These are phyloP conservation scores for Sphaerosporella brunnea DNA, from an alignment of 495 filamentous ascomycete genomes.

Conservation along the genomic window DNA sequence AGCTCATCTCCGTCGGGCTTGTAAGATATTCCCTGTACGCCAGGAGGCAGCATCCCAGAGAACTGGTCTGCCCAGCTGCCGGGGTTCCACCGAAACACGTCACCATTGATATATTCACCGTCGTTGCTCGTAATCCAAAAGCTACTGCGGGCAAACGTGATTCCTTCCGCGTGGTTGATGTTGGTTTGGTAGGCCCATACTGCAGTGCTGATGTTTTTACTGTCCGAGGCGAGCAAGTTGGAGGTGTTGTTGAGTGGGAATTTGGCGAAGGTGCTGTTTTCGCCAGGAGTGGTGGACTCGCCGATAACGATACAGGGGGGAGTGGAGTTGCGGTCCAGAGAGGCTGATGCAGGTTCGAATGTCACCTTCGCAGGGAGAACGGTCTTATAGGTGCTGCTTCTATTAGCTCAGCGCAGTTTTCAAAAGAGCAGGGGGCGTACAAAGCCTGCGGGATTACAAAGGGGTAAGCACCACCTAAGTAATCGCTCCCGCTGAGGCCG, in stretches of 20 bases:
- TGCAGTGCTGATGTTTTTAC: background rate
- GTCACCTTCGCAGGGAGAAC: background rate
- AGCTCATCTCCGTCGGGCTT: background rate
- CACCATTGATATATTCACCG: background rate
- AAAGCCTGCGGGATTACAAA: slow-evolving; percentile 2
- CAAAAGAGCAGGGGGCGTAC: background rate
- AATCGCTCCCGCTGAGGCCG: background rate
- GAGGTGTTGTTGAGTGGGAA: background rate
- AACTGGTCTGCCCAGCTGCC: background rate
- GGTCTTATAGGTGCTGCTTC: background rate
- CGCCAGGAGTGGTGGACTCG: background rate
- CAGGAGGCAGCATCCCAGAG: background rate
- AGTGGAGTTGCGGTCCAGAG: background rate
- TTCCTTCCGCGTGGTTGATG: background rate
- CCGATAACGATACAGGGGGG: background rate
- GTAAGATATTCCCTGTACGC: background rate
- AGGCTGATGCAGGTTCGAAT: background rate
- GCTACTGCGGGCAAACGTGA: background rate
- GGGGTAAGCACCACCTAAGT: background rate
- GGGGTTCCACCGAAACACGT: background rate
- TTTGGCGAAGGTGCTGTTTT: background rate
- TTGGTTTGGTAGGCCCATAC: background rate
- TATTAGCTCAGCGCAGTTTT: background rate
- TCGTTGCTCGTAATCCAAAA: background rate
- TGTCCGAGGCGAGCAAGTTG: background rate